Evolutionary conservation across 23 red algal genomes (phyloP), one percentile per base, ranked within the genome.

Genomic region (Gracilaria caudata): DNA sequence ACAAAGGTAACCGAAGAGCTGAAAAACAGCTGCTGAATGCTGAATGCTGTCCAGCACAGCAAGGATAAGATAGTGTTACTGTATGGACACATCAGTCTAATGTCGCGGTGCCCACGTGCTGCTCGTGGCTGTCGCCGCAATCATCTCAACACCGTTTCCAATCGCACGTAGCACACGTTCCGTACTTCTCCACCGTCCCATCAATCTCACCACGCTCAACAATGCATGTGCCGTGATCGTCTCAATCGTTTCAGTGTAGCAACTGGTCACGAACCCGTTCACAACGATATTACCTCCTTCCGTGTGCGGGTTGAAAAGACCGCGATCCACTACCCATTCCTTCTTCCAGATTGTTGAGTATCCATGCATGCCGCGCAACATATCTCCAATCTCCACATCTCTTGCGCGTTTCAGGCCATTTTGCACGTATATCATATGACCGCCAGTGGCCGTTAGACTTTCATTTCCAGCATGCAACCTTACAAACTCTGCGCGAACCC

Each of bases 401-500:
- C 58, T 28, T 0, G 64, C 78, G n/a, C 35, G 45, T 26, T 46
- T 73, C 19, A 82, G 29, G 6, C 43, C 45, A 16, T 45, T 39
- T 20, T 82, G 34, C 20, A 66, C 81, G 57, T 93, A 86, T 56
- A 93, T 58, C 37, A 64, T 61, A 28, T 93, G 90, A 37, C 82
- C 90, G 2, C 68, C 49, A 11, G 90, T 76, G 23, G 51, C 70
- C 14, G 73, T 79, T n/a, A 93, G 36, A 36, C 35, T 78, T 39
- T 35, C 41, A 4, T 63, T 55, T 2, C 40, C 90, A 14, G 80
- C 73, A 39, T 63, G 26, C n/a, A 87, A 29, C 20, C 71, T 6
- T 39, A 93, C 90, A 85, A 93, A 86, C 26, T 78, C 40, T 19
- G 65, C 32, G 14, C 40, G 29, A 19, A 40, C 80, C 19, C 40